Evolutionary conservation across 1,284 basidiomycete genomes (phyloP).

Genomic region (Tylopilus sp.): DNA sequence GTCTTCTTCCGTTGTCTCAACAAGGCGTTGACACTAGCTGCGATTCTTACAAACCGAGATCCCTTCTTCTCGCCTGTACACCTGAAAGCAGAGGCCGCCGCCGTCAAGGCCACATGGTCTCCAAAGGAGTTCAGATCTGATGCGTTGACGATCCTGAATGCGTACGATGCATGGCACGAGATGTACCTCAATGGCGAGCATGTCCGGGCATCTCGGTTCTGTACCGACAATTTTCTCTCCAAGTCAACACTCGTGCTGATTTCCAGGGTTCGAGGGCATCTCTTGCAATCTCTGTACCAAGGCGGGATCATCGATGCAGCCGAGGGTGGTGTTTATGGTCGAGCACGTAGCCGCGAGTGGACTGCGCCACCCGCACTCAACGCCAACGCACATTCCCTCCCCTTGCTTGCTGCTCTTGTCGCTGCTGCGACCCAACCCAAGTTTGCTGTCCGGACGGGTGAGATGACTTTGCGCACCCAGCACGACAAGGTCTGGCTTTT

Average conservation of each 20-base stretch:
- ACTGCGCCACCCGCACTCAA: constrained; percentile 69
- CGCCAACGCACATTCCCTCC: constrained; percentile 69
- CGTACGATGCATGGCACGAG: constrained; percentile 81
- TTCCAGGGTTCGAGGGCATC: constrained; percentile 79
- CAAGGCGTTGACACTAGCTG: constrained; percentile 84
- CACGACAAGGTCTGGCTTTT: constrained; percentile 74
- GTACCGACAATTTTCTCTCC: constrained; percentile 83
- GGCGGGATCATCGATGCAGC: constrained; percentile 81
- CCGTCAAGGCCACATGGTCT: constrained; percentile 79
- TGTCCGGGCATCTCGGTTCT: constrained; percentile 71
- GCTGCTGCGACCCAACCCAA: constrained; percentile 90
- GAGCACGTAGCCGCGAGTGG: constrained; percentile 29
- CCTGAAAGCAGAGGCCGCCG: constrained; percentile 59
- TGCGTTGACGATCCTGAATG: constrained; percentile 74
- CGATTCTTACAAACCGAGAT: constrained; percentile 86
- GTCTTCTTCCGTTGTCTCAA: constrained; percentile 94
- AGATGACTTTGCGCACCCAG: constrained; percentile 72
- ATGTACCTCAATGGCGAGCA: constrained; percentile 67
- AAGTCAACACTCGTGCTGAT: constrained; percentile 83
- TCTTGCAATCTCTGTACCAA: constrained; percentile 76
- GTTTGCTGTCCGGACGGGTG: constrained; percentile 81
- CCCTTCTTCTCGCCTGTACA: constrained; percentile 86
- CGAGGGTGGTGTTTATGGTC: constrained; percentile 49
- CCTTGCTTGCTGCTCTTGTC: constrained; percentile 84
- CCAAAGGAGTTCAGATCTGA: constrained; percentile 83